A percentile compares a stretch with the other conserved stretches of the same genome.
These are phyloP conservation scores for Ramaria sp. DNA, from an alignment of 768 basidiomycete species.

Conservation along the genomic window DNA sequence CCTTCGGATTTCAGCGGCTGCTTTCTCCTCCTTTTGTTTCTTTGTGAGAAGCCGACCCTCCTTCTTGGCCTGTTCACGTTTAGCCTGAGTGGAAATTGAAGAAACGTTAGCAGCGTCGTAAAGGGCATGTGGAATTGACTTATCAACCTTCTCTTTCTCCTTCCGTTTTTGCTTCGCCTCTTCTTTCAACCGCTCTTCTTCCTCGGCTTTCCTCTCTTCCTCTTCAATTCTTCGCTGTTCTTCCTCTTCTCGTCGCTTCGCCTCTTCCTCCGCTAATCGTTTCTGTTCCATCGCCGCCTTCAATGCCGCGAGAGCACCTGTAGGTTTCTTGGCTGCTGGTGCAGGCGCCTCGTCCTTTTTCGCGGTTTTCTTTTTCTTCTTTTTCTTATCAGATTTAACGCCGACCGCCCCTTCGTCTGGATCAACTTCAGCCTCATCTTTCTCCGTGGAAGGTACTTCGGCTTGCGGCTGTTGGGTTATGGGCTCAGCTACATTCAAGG, in stretches of 20 bases:
- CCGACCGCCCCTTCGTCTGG: constrained; percentile 33
- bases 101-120: neutral
- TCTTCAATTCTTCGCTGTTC: constrained; percentile 76
- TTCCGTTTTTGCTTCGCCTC: constrained; percentile 78
- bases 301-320: constrained; percentile 63
- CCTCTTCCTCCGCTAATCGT: constrained; percentile 82
- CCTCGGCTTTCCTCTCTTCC: constrained; percentile 69
- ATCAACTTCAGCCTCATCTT: constrained; percentile 56
- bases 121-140: constrained; percentile 23
- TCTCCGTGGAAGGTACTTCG: constrained; percentile 32
- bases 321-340: constrained; percentile 47
- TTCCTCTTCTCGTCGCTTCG: constrained; percentile 58
- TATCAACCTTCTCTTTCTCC: constrained; percentile 85
- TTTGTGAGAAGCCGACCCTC: constrained; percentile 94
- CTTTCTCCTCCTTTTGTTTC: constrained; percentile 91
- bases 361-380: constrained; percentile 60
- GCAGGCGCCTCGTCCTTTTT: constrained; percentile 66
- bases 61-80: constrained; percentile 83
- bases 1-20: constrained; percentile 81
- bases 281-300: constrained; percentile 90
- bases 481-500: constrained; percentile 12
- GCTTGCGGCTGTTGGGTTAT: constrained; percentile 24
- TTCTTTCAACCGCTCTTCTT: constrained; percentile 67
- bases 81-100: constrained; percentile 42
- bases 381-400: constrained; percentile 57